Base-by-base conservation (phyloP, 1,284 basidiomycete species). In the Ganoderma meredithae region DNA sequence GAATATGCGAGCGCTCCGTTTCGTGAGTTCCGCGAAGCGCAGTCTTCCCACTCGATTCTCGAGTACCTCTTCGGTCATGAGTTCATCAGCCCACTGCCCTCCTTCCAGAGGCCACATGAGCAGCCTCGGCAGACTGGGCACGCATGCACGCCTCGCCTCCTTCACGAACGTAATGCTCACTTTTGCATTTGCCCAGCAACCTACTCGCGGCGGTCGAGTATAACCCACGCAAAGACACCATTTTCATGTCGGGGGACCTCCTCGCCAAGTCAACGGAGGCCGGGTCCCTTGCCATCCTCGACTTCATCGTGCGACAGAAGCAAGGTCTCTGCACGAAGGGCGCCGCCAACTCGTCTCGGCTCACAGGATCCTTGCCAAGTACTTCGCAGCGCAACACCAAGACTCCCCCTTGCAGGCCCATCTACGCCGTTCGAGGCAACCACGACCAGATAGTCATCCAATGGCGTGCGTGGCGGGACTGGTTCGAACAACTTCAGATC, bases 381-480 rank as follows among this genome's bases (percentile, higher is more conserved):
- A 25, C n/a, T 41, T 41, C 58, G 22, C 56, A 33, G 36, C 22
- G 41, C 31, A 55, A 52, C 43, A 13, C 41, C 22, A 55, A 52
- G 52, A 13, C 41, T 15, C 3, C 61, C 31, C 47, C 56, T 3
- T 69, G 69, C 63, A 74, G 75, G 52, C 68, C 69, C 36, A 70
- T 77, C 22, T 75, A 75, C 36, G 95, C 94, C 19, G 94, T 97
- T 5, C 88, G 96, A 52, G 96, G 96, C 0, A 98, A 98, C 77
- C 94, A 97, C 76, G 96, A 98, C 81, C 94, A 97, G 76, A 86
- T 86, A 71, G 88, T 96, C 60, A 85, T 97, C 49, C 92, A 95
- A 79, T 97, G 95, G 95, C 85, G 90, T 44, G 83, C 85, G 1
- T 98, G 95, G 95, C 86, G 94, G 67, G 84, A 87, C 39, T 94